Evolutionary conservation across 352 stramenopile genomes (phyloP), one percentile per base, ranked within the genome.

Genomic region (Lagenidium sp.): DNA sequence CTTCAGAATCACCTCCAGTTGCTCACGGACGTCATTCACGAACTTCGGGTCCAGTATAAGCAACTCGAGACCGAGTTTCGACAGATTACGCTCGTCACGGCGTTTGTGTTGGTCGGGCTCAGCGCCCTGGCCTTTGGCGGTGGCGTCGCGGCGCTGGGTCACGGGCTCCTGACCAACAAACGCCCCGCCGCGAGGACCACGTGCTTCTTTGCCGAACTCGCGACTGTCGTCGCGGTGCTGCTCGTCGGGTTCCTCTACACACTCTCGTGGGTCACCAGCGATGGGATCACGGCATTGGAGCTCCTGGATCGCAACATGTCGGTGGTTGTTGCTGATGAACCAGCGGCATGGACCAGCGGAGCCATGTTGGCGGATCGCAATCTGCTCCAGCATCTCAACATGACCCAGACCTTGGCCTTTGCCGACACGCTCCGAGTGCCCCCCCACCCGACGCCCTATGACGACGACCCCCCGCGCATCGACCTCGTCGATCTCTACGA

Each of bases 341-440:
- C 51, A 15, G 34, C 49, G 0, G 52, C 57, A 2, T 35, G 53
- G 13, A 56, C 78, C 25, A 37, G 68, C 0, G 13, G 23, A 0
- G 43, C 5, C 6, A 53, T 79, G 30, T 44, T 89, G 4, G 69
- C 70, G 32, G 73, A 77, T 40, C 36, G 44, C 6, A 86, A 60
- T 20, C 44, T 89, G 7, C 46, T 85, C 2, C 41, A 68, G 7
- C 42, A 45, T 2, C 63, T 43, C 6, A 22, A n/a, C 1, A 63
- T 71, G 51, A 47, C 47, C 4, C 31, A 48, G n/a, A 60, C 55
- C 1, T 39, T 89, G 4, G 60, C 56, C n/a, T 85, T 85, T 45
- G 57, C 63, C 1, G 76, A 86, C 16, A 73, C 70, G 4, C 60
- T 89, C 15, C 73, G 62, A 0, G 61, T 85, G 20, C 76, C 73